These are phyloP conservation scores for Colletotrichum brevisporum DNA, from an alignment of 2,329 filamentous ascomycete genomes.

Conservation along the genomic window DNA sequence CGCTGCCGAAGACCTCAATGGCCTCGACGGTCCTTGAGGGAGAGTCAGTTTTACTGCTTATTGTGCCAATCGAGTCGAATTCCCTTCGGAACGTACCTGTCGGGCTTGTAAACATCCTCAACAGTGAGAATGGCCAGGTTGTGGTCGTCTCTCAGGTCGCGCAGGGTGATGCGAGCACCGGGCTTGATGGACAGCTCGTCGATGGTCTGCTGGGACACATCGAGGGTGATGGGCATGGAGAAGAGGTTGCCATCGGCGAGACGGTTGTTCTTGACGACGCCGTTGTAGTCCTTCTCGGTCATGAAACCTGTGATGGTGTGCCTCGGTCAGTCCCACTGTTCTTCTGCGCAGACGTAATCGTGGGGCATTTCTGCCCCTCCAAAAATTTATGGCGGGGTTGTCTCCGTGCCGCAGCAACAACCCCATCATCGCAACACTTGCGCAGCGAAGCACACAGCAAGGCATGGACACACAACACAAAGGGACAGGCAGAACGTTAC, in stretches of 20 bases:
- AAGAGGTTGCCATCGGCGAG: conserved; percentile 92
- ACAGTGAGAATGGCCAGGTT: conserved; percentile 96
- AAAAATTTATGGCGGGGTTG: conserved; percentile 36
- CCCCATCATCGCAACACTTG: conserved; percentile 37
- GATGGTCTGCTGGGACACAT: conserved; percentile 82
- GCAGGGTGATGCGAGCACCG: conserved; percentile 86
- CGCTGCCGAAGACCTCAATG: conserved; percentile 92
- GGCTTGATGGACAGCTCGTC: conserved; percentile 82
- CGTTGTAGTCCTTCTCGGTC: conserved; percentile 95
- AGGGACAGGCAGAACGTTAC: conserved; percentile 49
- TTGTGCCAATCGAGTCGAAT: conserved; percentile 58
- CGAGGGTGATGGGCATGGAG: conserved; percentile 96
- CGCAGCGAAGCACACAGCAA: not conserved
- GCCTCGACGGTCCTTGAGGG: conserved; percentile 82
- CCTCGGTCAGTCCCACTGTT: conserved; percentile 32
- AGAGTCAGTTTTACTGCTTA: conserved; percentile 55
- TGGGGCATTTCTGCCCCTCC: conserved; percentile 30
- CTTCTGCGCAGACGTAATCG: conserved; percentile 25
- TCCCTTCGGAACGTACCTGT: conserved; percentile 78
- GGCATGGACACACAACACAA: not conserved
- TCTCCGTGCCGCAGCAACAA: conserved; percentile 32
- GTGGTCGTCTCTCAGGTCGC: conserved; percentile 95
- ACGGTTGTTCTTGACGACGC: conserved; percentile 90
- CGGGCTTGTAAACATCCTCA: conserved; percentile 93
- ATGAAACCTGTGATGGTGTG: conserved; percentile 81